Percentiles rank a stretch among this genome's conserved stretches.
Conservation (phyloP, 257 asterid genomes). For the Gardenia jasminoides region DNA sequence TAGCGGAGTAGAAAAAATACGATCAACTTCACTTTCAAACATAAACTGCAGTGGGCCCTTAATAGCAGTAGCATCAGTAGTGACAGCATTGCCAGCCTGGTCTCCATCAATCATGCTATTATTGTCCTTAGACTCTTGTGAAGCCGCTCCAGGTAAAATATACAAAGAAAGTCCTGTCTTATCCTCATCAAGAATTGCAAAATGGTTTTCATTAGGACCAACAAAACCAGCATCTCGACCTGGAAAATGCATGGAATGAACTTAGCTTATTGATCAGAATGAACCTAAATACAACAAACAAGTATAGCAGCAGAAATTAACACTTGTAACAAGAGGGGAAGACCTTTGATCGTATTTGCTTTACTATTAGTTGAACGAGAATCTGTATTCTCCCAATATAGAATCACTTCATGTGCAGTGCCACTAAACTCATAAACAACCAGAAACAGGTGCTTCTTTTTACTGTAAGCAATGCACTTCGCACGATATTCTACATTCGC, state of each 20-base stretch:
- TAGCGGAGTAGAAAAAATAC: slow-evolving; percentile 90
- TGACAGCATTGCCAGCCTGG: slow-evolving; percentile 55
- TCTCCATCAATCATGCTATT: slow-evolving; percentile 44
- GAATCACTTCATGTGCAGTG: slow-evolving; percentile 68
- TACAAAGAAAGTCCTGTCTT: slow-evolving; percentile 82
- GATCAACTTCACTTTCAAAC: slow-evolving; percentile 91
- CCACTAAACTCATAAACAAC: slow-evolving; percentile 77
- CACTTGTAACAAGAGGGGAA: slow-evolving; percentile 20
- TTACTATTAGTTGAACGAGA: slow-evolving; percentile 78
- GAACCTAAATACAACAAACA: slow-evolving; percentile 3
- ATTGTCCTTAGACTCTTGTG: slow-evolving; percentile 57
- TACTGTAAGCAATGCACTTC: slow-evolving; percentile 67
- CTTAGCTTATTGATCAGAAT: slow-evolving; percentile 1
- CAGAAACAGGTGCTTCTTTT: slow-evolving; percentile 86
- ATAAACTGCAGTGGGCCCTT: slow-evolving; percentile 91
- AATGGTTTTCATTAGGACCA: slow-evolving; percentile 85
- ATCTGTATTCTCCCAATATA: slow-evolving; percentile 97
- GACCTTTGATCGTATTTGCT: slow-evolving; percentile 80
- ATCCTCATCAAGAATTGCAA: slow-evolving; percentile 90
- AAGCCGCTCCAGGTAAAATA: slow-evolving; percentile 70
- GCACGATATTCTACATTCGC: slow-evolving; percentile 87
- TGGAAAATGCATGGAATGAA: slow-evolving; percentile 39
- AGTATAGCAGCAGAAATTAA: slow-evolving; percentile 20
- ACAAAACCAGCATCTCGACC: slow-evolving; percentile 92
- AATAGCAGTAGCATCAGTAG: slow-evolving; percentile 52